Base-by-base conservation (phyloP, 805 yeast genomes). In the Ogataea sp. region DNA sequence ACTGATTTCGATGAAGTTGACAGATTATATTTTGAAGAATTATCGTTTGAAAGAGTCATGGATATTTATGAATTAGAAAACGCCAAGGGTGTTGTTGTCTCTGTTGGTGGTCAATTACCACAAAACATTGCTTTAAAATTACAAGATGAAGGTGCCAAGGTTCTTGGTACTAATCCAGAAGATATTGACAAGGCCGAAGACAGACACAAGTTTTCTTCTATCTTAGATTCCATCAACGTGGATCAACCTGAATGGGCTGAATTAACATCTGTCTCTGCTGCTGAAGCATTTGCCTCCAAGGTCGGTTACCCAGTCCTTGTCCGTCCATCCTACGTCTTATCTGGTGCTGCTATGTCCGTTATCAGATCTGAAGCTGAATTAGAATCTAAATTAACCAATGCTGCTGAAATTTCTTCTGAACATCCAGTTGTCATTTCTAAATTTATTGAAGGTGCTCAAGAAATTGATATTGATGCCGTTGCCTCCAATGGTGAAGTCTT, bases 221-320 rank as follows among this genome's bases (percentile, higher is more conserved):
- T 90, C 55, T 73, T 93, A 58, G 97, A 90, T 64, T 80, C 93
- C 34, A 87, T 93, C 58, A 82, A 82, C 28, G 84, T 90, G 52
- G 97, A 88, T 64, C 98, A 90, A 71, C 98, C 98, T 32, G 84
- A 84, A 47, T 90, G 98, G 98, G 86, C 87, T 64, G 97, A 93
- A 69, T 75, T 90, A 52, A 79, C 94, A 27, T 83, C 95, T 31
- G 65, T 89, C 35, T 80, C 67, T 32, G 96, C 83, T 45, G 98
- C 98, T 43, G 83, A 81, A 59, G 64, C 58, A 16, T 90, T 90
- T 63, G 97, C 97, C 37, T 69, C 76, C 39, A 71, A 75, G 49
- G 97, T 90, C 40, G 86, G 89, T 18, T 90, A 80, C 75, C 98
- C 98, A 37, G 98, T 90, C 10, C 75, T 90, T 51, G 96, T 90